These are phyloP conservation scores for Aspergillus sp. DNA, from an alignment of 2,329 filamentous ascomycete species.

Conservation along the genomic window DNA sequence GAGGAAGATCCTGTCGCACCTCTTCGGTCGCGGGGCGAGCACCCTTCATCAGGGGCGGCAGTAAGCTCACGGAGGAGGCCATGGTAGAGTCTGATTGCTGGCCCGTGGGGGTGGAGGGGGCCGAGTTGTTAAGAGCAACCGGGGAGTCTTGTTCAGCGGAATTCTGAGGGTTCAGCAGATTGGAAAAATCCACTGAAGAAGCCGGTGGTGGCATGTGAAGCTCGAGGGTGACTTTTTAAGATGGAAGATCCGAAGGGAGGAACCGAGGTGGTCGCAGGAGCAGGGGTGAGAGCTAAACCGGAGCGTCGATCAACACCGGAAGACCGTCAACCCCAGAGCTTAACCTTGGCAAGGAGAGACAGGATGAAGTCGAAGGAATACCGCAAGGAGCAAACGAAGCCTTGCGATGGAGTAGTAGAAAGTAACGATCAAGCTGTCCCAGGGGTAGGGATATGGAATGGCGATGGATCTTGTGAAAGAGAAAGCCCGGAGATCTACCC, in stretches of 20 bases:
- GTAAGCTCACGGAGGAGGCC: constrained; percentile 40
- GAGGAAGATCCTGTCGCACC: constrained; percentile 72
- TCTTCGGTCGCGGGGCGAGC: constrained; percentile 56
- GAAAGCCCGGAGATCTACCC: constrained; percentile 19
- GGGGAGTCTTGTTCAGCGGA: constrained; percentile 16
- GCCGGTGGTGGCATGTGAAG: constrained; percentile 70
- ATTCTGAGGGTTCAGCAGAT: constrained; percentile 64
- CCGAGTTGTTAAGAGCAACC: constrained; percentile 20
- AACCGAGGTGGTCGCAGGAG: constrained; percentile 16
- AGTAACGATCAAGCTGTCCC: too few relatives aligned
- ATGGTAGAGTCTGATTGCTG: constrained; percentile 28
- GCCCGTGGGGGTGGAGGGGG: constrained; percentile 21
- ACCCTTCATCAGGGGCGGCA: constrained; percentile 42
- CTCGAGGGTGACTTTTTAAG: constrained; percentile 4
- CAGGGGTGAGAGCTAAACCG: constrained; percentile 19
- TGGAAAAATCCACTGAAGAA: constrained; percentile 70
- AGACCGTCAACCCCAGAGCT: constrained; percentile 11
- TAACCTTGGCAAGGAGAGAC: constrained; percentile 9
- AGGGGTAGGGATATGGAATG: constrained; percentile 1
- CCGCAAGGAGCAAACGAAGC: constrained; percentile 9
- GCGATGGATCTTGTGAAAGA: constrained; percentile 17
- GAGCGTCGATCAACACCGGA: constrained; percentile 5
- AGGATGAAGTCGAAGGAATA: constrained; percentile 3
- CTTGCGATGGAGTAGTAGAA: too few relatives aligned
- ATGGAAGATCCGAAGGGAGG: constrained; percentile 9